These are phyloP conservation scores for Penicillium nucicola DNA, from an alignment of 495 filamentous ascomycete species.

Conservation along the genomic window DNA sequence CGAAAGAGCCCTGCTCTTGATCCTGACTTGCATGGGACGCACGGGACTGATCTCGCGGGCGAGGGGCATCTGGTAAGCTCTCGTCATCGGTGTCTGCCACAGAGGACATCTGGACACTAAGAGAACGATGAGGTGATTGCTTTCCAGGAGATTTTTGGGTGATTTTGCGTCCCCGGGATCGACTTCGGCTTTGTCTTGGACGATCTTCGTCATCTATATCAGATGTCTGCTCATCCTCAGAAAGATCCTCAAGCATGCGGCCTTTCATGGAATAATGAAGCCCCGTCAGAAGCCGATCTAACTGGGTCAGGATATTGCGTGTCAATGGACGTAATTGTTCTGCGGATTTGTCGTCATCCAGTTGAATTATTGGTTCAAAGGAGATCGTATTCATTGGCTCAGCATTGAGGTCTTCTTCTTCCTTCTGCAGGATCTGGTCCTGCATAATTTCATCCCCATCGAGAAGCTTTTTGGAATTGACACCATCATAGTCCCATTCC, in stretches of 20 bases:
- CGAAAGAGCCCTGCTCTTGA: neutral
- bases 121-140: conserved; percentile 10
- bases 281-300: conserved; percentile 64
- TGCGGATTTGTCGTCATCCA: conserved; percentile 62
- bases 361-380: conserved; percentile 43
- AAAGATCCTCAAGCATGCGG: conserved; percentile 27
- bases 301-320: conserved; percentile 58
- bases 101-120: conserved; percentile 1
- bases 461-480: neutral
- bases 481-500: conserved; percentile 22
- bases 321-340: conserved; percentile 59
- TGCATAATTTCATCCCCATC: neutral
- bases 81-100: neutral
- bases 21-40: neutral
- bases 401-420: conserved; percentile 10
- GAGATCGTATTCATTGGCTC: conserved; percentile 12
- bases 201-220: conserved; percentile 13
- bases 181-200: conserved; percentile 9
- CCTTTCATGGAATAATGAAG: conserved; percentile 61
- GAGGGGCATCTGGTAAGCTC: conserved; percentile 12
- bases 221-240: conserved; percentile 15
- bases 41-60: conserved; percentile 16
- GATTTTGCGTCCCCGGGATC: conserved; percentile 31
- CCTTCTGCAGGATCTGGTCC: conserved; percentile 1
- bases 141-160: neutral